phyloP scores from a whole-genome alignment of 2,329 filamentous ascomycete genomes.

The Talaromyces verruculosus region DNA sequence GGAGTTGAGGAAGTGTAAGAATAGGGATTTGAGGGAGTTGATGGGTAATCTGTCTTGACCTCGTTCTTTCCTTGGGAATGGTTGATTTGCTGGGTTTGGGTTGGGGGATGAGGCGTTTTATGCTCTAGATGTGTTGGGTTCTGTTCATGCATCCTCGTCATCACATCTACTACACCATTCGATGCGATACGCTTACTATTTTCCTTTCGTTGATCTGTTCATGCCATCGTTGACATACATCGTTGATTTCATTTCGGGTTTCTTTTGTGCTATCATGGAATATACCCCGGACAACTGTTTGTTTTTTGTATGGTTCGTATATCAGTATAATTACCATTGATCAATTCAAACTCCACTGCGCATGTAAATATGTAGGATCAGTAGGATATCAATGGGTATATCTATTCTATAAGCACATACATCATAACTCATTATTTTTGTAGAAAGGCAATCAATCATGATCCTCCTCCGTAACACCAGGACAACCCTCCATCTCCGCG shows the following conservation, averaged over 20 bases:
- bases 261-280: conserved; percentile 7
- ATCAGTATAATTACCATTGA: not conserved
- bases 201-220: not conserved
- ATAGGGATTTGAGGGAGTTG: conserved; percentile 36
- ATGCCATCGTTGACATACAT: not conserved
- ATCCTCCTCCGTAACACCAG: conserved; percentile 83
- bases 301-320: not conserved
- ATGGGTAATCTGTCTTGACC: conserved; percentile 27
- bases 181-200: not conserved
- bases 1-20: conserved; percentile 34
- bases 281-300: conserved; percentile 10
- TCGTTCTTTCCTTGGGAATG: not conserved
- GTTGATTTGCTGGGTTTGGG: not conserved
- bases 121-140: not conserved
- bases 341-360: not conserved
- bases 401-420: conserved; percentile 4
- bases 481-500: conserved; percentile 80
- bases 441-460: conserved; percentile 50
- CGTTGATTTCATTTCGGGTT: not conserved
- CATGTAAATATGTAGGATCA: not conserved
- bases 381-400: not conserved
- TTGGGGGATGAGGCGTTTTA: not conserved
- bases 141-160: not conserved
- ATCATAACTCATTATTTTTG: not conserved
- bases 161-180: not conserved